These are phyloP conservation scores for Rhodotorula graminis DNA, from an alignment of 768 basidiomycete genomes.

Conservation along the genomic window DNA sequence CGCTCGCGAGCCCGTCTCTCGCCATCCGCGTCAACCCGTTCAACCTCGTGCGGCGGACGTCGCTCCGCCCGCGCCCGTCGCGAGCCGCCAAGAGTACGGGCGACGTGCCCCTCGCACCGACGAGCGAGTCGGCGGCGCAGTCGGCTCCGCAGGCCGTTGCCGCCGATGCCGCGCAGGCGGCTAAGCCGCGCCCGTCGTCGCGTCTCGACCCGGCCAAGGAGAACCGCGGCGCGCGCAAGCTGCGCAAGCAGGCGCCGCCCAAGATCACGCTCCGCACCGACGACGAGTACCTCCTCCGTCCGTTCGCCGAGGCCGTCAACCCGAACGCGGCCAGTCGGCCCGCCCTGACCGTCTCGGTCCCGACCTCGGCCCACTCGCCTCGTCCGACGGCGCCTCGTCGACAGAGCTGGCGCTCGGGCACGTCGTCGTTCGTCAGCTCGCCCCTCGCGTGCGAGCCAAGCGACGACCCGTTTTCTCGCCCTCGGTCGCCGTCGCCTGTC, in stretches of 20 bases:
- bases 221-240: constrained; percentile 18
- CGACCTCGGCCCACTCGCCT: not conserved
- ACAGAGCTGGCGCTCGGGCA: not conserved
- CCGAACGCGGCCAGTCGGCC: not conserved
- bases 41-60: constrained; percentile 7
- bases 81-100: constrained; percentile 8
- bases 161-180: not conserved
- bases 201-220: constrained; percentile 25
- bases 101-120: constrained; percentile 1
- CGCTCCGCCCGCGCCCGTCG: constrained; percentile 3
- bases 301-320: not conserved
- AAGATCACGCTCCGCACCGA: constrained; percentile 14
- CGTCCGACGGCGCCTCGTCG: not conserved
- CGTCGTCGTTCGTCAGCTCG: constrained; percentile 3
- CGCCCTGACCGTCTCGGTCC: not conserved
- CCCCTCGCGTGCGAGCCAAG: not conserved
- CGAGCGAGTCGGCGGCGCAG: not conserved
- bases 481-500: constrained; percentile 18
- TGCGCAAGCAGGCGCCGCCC: not conserved
- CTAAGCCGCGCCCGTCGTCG: not conserved
- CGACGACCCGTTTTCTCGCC: not conserved
- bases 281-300: constrained; percentile 19
- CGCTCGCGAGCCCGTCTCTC: constrained; percentile 1
- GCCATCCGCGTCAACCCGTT: constrained; percentile 7
- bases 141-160: not conserved